Base-by-base conservation (phyloP, 1,284 basidiomycete genomes). In the Boletus mariae region DNA sequence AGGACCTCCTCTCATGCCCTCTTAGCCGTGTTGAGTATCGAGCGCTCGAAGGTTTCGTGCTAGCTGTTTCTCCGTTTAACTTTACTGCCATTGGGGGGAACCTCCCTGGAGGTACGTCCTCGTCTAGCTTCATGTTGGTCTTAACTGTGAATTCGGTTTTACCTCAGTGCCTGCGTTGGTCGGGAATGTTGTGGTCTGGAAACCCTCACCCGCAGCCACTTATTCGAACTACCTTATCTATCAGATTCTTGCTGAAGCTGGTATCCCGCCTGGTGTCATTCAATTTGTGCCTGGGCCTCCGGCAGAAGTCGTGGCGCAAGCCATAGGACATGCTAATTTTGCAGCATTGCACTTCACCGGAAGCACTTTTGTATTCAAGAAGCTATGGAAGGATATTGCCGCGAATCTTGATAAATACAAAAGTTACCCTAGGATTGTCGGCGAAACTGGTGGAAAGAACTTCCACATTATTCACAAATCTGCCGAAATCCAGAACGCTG, bases 51-150 rank as follows among this genome's bases (percentile, higher is more conserved):
- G 97, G 96, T 29, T 99, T 99, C 73, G 92, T 98, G 31, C 83
- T 99, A 48, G 96, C 97, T 13, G 90, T 99, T 41, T 95, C 96
- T 5, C 96, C 96, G 1, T 99, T 99, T 80, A 99, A 99, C 79
- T 99, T 98, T 69, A 97, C 95, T 46, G 94, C 94, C 29, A 98
- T 98, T 59, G 94, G 92, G 52, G 95, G 92, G 25, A 98, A 98
- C 73, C 86, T 98, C 40, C 84, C 84, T 5, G 87, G 81, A 67
- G 76, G 87, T 85, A 57, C 46, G 80, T 71, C 37, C 29, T 40
- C 47, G 28, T 46, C 49, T 35, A 13, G 5, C n/a, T 38, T 35
- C 7, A 38, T 40, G 29, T 55, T 13, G 40, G 43, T 47, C 52
- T 29, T 43, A 31, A 45, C 40, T 40, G 20, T n/a, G 29, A 55